These are phyloP conservation scores for Thymus mandschuricus DNA, from an alignment of 257 asterid genomes.

Conservation along the genomic window DNA sequence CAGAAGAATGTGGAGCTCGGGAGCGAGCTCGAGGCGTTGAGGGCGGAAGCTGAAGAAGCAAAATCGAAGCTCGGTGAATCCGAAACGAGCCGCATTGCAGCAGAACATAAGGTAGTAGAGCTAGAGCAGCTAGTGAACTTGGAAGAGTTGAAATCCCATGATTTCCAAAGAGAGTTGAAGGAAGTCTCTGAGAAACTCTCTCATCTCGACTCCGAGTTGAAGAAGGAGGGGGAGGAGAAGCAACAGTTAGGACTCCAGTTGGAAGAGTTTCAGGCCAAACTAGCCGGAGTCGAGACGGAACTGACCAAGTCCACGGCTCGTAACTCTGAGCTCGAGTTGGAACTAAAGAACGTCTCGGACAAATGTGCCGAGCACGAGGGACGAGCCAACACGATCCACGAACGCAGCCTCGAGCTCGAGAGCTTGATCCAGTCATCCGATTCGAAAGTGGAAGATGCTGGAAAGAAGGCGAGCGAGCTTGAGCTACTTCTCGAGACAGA, in stretches of 20 bases:
- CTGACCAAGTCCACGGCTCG: conserved; percentile 48
- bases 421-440: conserved; percentile 65
- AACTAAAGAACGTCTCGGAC: conserved; percentile 51
- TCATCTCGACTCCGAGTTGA: conserved; percentile 49
- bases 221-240: conserved; percentile 61
- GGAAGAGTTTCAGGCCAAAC: conserved; percentile 59
- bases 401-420: conserved; percentile 81
- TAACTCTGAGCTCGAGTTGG: conserved; percentile 70
- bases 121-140: conserved; percentile 67
- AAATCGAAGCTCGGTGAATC: conserved; percentile 56
- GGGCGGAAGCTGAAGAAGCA: conserved; percentile 58
- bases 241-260: conserved; percentile 47
- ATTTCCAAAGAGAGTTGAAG: conserved; percentile 55
- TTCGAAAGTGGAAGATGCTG: conserved; percentile 64
- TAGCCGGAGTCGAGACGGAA: conserved; percentile 56
- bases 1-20: conserved; percentile 70
- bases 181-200: conserved; percentile 59
- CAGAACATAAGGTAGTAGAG: conserved; percentile 64
- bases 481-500: conserved; percentile 82
- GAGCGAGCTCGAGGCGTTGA: conserved; percentile 49
- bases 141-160: conserved; percentile 60
- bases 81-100: conserved; percentile 55
- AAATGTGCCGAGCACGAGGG: conserved; percentile 73
- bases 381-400: conserved; percentile 56
- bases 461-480: conserved; percentile 61